These are phyloP conservation scores for Tylopilus rubrobrunneus DNA, from an alignment of 768 basidiomycete genomes.

Conservation along the genomic window DNA sequence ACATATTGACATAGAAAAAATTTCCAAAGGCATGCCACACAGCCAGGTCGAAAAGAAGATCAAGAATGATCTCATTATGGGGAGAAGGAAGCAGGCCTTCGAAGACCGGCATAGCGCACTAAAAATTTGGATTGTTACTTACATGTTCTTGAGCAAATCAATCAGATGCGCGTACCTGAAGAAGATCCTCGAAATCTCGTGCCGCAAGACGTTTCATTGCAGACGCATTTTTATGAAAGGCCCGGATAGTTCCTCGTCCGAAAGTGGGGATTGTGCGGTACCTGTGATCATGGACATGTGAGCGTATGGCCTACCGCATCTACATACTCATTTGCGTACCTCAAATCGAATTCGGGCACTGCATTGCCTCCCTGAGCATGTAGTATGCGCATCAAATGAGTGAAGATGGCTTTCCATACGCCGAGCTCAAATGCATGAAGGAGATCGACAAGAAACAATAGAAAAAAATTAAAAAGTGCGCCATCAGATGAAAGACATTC, in stretches of 20 bases:
- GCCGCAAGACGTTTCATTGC: slow-evolving; percentile 15
- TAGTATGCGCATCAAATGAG: slow-evolving; percentile 6
- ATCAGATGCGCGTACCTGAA: background rate
- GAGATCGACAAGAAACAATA: background rate
- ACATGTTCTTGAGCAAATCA: too few relatives aligned
- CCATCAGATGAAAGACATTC: too few relatives aligned
- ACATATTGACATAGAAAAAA: too few relatives aligned
- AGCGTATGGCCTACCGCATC: too few relatives aligned
- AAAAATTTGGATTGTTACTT: background rate
- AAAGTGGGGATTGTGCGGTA: slow-evolving; percentile 12
- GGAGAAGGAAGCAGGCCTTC: background rate
- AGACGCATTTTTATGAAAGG: too few relatives aligned
- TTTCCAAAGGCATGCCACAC: background rate
- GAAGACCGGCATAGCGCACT: background rate
- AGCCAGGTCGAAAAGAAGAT: slow-evolving; percentile 6
- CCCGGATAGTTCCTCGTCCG: too few relatives aligned
- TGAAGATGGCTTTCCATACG: slow-evolving; percentile 22
- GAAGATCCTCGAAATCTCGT: slow-evolving; percentile 37
- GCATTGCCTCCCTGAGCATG: too few relatives aligned
- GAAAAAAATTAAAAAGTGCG: background rate
- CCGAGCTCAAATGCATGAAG: slow-evolving; percentile 26
- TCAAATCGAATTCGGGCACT: background rate
- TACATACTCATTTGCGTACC: background rate
- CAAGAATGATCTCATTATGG: slow-evolving; percentile 5
- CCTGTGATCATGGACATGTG: too few relatives aligned